Percentiles rank a stretch among this genome's conserved stretches.
Conservation (phyloP, 768 basidiomycete genomes). For the Panaeolus cyanescens region DNA sequence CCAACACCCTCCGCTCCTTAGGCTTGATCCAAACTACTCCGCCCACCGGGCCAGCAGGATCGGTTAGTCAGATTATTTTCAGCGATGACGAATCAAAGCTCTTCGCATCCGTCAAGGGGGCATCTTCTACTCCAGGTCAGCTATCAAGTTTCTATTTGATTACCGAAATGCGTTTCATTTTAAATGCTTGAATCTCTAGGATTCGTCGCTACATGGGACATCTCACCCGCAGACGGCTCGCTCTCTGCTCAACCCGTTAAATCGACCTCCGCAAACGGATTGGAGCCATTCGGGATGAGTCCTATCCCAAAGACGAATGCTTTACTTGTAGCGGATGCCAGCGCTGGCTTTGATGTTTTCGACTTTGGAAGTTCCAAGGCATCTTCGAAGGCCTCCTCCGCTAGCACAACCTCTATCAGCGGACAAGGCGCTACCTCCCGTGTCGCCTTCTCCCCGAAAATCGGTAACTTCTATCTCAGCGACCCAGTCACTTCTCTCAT, state of each 20-base stretch:
- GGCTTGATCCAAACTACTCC: slow-evolving; percentile 53
- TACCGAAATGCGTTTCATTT: too few relatives aligned
- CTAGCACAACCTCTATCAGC: slow-evolving; percentile 31
- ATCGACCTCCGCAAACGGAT: slow-evolving; percentile 39
- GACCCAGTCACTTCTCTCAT: slow-evolving; percentile 40
- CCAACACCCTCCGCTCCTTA: slow-evolving; percentile 43
- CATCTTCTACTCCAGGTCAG: slow-evolving; percentile 44
- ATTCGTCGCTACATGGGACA: slow-evolving; percentile 53
- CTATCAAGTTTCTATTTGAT: too few relatives aligned
- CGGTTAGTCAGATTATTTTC: slow-evolving; percentile 48
- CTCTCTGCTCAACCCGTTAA: slow-evolving; percentile 41
- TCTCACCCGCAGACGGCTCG: slow-evolving; percentile 41
- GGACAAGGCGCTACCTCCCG: slow-evolving; percentile 46
- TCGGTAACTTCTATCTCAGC: slow-evolving; percentile 47
- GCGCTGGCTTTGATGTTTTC: slow-evolving; percentile 39
- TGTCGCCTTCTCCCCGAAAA: slow-evolving; percentile 41
- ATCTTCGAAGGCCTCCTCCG: slow-evolving; percentile 14
- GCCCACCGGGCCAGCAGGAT: slow-evolving; percentile 47
- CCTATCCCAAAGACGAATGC: slow-evolving; percentile 42
- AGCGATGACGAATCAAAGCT: slow-evolving; percentile 44
- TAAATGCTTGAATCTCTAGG: too few relatives aligned
- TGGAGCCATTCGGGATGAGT: slow-evolving; percentile 53
- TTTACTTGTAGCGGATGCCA: slow-evolving; percentile 42
- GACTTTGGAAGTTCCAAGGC: slow-evolving; percentile 25
- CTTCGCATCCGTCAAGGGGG: slow-evolving; percentile 50